Evolutionary conservation across 139 green algal species (phyloP).

Genomic region (Micromonas pusilla): DNA sequence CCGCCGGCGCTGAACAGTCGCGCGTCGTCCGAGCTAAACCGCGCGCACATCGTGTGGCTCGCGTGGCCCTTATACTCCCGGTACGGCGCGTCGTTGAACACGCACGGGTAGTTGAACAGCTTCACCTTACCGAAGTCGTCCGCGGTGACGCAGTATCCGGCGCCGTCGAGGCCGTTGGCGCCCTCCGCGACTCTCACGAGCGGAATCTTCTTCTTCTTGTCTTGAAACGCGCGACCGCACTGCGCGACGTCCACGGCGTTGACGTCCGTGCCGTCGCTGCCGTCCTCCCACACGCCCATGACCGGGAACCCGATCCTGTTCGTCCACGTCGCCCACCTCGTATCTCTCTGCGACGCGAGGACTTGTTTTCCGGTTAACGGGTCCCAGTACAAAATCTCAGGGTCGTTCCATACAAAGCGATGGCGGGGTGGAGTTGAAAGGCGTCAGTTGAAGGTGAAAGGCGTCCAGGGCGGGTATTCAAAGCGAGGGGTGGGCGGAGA

Average conservation of each 20-base stretch:
- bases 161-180: not conserved
- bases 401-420: too few species aligned
- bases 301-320: slow-evolving; percentile 7
- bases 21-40: slow-evolving; percentile 32
- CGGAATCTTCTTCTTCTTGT: not conserved
- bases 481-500: too few species aligned
- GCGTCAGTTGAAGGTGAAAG: too few species aligned
- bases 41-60: slow-evolving; percentile 56
- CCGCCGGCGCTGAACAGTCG: slow-evolving; percentile 14
- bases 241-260: slow-evolving; percentile 40
- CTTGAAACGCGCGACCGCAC: not conserved
- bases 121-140: slow-evolving; percentile 44
- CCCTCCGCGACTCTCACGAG: not conserved
- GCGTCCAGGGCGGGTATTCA: too few species aligned
- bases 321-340: slow-evolving; percentile 18
- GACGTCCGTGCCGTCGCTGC: slow-evolving; percentile 61
- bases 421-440: too few species aligned
- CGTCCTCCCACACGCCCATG: slow-evolving; percentile 45
- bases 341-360: slow-evolving; percentile 47
- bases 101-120: slow-evolving; percentile 64
- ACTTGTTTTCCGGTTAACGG: slow-evolving; percentile 44
- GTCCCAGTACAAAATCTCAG: slow-evolving; percentile 25
- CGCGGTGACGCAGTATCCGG: slow-evolving; percentile 32
- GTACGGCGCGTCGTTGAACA: slow-evolving; percentile 54
- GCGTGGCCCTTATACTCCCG: slow-evolving; percentile 59